Conservation (phyloP, 495 filamentous ascomycete species). For the Podospora comata region DNA sequence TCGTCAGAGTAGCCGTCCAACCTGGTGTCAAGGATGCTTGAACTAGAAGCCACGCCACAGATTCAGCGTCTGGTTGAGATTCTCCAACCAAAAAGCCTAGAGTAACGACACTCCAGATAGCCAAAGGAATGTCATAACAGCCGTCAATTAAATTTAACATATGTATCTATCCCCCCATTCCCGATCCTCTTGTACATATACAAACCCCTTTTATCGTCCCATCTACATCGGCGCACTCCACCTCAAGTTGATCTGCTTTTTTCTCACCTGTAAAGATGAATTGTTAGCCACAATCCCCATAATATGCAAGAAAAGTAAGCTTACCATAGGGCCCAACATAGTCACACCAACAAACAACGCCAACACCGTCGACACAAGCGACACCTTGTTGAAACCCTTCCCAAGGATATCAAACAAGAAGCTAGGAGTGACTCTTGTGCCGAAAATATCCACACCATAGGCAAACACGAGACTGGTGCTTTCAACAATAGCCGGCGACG, state of each 20-base stretch:
- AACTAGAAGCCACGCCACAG: too few relatives aligned
- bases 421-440: constrained; percentile 78
- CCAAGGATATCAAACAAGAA: constrained; percentile 87
- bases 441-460: constrained; percentile 85
- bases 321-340: constrained; percentile 81
- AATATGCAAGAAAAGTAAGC: constrained; percentile 3
- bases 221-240: constrained; percentile 27
- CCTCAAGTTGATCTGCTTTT: constrained; percentile 29
- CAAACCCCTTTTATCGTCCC: neutral
- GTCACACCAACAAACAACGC: constrained; percentile 70
- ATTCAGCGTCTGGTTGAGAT: too few relatives aligned
- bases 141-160: neutral
- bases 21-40: too few relatives aligned
- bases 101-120: neutral
- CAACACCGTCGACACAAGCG: constrained; percentile 76
- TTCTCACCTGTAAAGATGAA: constrained; percentile 22
- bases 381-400: constrained; percentile 86
- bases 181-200: constrained; percentile 2
- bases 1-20: too few relatives aligned
- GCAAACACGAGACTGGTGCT: constrained; percentile 90
- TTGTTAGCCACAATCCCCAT: constrained; percentile 13
- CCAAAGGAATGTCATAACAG: neutral
- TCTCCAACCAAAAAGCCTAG: too few relatives aligned
- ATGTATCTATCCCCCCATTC: constrained; percentile 1
- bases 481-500: constrained; percentile 76